phyloP scores from a whole-genome alignment of 2,329 filamentous ascomycete species.

The Talaromyces sp. region DNA sequence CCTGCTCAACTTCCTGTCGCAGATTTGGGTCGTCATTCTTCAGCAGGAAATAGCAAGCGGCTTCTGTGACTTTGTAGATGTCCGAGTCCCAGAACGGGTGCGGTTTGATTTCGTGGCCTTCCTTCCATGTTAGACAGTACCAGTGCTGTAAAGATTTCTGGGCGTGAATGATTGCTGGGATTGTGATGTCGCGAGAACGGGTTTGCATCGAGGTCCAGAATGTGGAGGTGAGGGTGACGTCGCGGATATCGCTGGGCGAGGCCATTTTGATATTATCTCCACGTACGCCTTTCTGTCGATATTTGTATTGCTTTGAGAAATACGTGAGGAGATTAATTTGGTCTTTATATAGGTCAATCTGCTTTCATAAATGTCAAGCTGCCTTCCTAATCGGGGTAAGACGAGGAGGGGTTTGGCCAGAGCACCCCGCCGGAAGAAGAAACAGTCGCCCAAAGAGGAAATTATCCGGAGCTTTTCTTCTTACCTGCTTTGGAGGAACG shows the following conservation, averaged over 20 bases:
- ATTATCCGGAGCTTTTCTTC: neutral
- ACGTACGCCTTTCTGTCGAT: neutral
- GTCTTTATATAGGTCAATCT: neutral
- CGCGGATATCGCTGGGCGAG: constrained; percentile 14
- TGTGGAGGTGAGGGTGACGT: constrained; percentile 21
- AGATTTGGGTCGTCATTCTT: constrained; percentile 41
- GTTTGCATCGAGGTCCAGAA: constrained; percentile 22
- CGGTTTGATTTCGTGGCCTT: constrained; percentile 37
- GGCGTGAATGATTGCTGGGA: constrained; percentile 23
- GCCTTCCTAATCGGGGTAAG: neutral
- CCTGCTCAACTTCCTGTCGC: constrained; percentile 51
- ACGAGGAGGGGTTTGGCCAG: neutral
- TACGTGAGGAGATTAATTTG: neutral
- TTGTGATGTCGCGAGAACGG: constrained; percentile 20
- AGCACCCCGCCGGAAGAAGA: constrained; percentile 5
- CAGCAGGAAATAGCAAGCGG: constrained; percentile 55
- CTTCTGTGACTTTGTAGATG: constrained; percentile 61
- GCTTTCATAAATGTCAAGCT: neutral
- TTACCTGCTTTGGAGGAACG: neutral
- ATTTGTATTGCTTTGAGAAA: neutral
- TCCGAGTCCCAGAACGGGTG: constrained; percentile 60
- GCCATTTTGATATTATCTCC: neutral
- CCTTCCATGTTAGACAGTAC: constrained; percentile 24
- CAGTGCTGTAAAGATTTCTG: constrained; percentile 21
- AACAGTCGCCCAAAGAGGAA: neutral